phyloP scores from a whole-genome alignment of 1,284 basidiomycete species.

The Rhodotorula sp. region DNA sequence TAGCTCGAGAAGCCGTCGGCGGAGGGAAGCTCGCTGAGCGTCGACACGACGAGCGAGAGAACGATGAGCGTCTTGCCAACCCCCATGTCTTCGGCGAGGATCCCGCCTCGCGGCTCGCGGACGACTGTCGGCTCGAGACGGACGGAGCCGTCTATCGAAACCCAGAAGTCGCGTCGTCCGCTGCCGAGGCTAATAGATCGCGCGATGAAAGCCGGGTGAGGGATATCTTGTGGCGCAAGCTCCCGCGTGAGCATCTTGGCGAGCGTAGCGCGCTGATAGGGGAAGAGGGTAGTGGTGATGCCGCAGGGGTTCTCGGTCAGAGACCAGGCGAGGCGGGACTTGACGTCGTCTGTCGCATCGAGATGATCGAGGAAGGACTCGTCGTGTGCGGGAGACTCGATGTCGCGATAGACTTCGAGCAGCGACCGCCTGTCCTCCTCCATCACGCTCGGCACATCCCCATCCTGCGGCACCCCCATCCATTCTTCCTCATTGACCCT shows the following conservation, averaged over 20 bases:
- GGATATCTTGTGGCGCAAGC: conserved; percentile 29
- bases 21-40: conserved; percentile 31
- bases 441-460: not conserved
- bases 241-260: conserved; percentile 43
- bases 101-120: conserved; percentile 34
- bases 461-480: not conserved
- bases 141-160: conserved; percentile 14
- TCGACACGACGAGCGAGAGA: conserved; percentile 49
- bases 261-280: conserved; percentile 34
- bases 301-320: conserved; percentile 25
- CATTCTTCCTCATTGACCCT: conserved; percentile 7
- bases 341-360: conserved; percentile 1
- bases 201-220: conserved; percentile 18
- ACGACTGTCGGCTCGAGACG: conserved; percentile 20
- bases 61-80: conserved; percentile 52
- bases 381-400: conserved; percentile 31
- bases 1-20: conserved; percentile 9
- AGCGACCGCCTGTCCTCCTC: conserved; percentile 33
- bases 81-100: conserved; percentile 52
- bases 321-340: conserved; percentile 20
- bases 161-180: not conserved
- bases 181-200: not conserved
- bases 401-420: conserved; percentile 39
- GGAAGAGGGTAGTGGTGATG: conserved; percentile 18
- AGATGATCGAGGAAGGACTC: conserved; percentile 3